Evolutionary conservation across 805 yeast species (phyloP), one percentile per base, ranked within the genome.

Genomic region (Brettanomyces nanus): DNA sequence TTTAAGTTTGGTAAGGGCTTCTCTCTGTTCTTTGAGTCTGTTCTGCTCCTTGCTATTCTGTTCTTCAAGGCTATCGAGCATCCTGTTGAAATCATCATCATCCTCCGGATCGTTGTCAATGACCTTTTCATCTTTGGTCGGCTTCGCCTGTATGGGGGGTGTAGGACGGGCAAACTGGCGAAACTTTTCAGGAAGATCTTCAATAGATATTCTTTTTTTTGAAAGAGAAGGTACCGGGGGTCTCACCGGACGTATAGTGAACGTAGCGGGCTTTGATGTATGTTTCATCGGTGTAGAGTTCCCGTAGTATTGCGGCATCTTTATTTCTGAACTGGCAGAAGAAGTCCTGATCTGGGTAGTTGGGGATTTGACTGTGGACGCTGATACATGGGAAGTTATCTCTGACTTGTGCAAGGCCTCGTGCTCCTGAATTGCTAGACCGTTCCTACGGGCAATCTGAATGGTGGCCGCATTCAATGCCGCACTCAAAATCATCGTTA

Each of bases 391-490:
- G 69, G 67, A 9, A 69, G n/a, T n/a, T n/a, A n/a, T n/a, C n/a
- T n/a, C n/a, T n/a, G n/a, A n/a, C n/a, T n/a, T n/a, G n/a, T n/a
- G n/a, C n/a, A n/a, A n/a, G n/a, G n/a, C n/a, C n/a, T n/a, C n/a
- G n/a, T n/a, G n/a, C n/a, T n/a, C n/a, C n/a, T n/a, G n/a, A n/a
- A n/a, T n/a, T n/a, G n/a, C n/a, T n/a, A n/a, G 45, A 6, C 61
- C 67, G 45, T 71, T 66, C 33, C 76, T 77, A 50, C 72, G 72
- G 1, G 80, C 74, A 2, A 74, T 72, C 47, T 75, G 75, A 19
- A 65, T 63, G 1, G 89, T 80, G 0, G 89, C 84, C 33, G 85
- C 85, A 48, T 84, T 80, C 50, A 84, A 73, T 1, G 92, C 92
- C 29, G 84, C 83, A 5, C 84, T 85, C 45, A 84, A 65, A 43